phyloP scores from a whole-genome alignment of 2,329 filamentous ascomycete species.

The Aspergillus flavus region DNA sequence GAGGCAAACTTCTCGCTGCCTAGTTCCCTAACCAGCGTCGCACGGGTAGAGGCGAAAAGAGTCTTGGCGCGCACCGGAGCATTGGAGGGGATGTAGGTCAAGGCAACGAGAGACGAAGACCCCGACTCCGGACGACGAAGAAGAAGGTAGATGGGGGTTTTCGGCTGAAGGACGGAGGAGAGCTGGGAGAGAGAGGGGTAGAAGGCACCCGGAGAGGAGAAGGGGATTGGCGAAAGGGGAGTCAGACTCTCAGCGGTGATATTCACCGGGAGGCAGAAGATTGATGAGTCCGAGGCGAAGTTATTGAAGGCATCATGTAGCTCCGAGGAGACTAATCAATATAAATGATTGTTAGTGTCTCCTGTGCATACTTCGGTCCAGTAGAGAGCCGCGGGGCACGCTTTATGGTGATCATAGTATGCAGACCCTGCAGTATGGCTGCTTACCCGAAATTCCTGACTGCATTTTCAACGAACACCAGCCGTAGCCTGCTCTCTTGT shows the following conservation, averaged over 20 bases:
- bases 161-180: constrained; percentile 55
- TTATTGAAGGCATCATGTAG: constrained; percentile 50
- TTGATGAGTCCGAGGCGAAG: constrained; percentile 44
- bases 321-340: constrained; percentile 45
- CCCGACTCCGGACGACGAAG: constrained; percentile 52
- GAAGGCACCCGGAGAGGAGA: constrained; percentile 49
- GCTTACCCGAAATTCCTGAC: constrained; percentile 52
- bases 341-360: constrained; percentile 5
- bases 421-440: not conserved
- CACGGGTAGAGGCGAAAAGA: constrained; percentile 65
- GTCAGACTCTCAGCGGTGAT: constrained; percentile 49
- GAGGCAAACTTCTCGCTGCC: constrained; percentile 63
- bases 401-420: not conserved
- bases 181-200: constrained; percentile 55
- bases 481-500: constrained; percentile 13
- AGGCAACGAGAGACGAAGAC: constrained; percentile 47
- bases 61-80: constrained; percentile 67
- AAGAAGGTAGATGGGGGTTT: constrained; percentile 62
- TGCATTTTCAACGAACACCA: constrained; percentile 40
- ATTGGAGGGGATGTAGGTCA: constrained; percentile 66
- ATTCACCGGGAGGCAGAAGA: constrained; percentile 51
- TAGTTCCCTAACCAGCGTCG: constrained; percentile 62
- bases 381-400: not conserved
- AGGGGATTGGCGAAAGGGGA: constrained; percentile 43
- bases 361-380: not conserved